Evolutionary conservation across 192 early-diverging fungal genomes (phyloP).

Genomic region (Dimargaris xerosporica): DNA sequence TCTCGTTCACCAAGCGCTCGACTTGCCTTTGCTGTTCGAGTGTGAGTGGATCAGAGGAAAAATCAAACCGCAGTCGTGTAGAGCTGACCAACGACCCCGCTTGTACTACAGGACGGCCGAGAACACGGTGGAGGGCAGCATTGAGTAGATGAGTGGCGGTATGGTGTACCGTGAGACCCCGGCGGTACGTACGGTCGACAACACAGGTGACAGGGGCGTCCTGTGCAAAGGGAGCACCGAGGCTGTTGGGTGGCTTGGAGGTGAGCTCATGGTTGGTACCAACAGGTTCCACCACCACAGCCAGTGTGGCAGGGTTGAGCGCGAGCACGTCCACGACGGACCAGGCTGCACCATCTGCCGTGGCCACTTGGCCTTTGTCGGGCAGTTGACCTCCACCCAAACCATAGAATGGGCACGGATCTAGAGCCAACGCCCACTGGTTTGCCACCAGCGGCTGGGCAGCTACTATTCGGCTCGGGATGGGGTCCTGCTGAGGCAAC

Average conservation of each 20-base stretch:
- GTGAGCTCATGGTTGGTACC: neutral
- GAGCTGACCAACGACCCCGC: conserved; percentile 37
- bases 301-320: conserved; percentile 33
- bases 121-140: conserved; percentile 29
- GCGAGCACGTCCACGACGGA: conserved; percentile 29
- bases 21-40: conserved; percentile 25
- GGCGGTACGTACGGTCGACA: conserved; percentile 25
- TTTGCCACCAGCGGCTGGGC: conserved; percentile 12
- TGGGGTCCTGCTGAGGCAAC: conserved; percentile 16
- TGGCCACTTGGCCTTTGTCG: conserved; percentile 25
- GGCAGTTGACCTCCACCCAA: conserved; percentile 40
- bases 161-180: conserved; percentile 34
- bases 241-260: neutral
- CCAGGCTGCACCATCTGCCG: conserved; percentile 23
- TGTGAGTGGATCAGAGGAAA: conserved; percentile 32
- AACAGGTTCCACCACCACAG: conserved; percentile 20
- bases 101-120: conserved; percentile 31
- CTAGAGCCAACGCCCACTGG: conserved; percentile 15
- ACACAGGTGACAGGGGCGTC: conserved; percentile 22
- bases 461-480: conserved; percentile 24
- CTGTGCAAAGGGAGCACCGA: conserved; percentile 17
- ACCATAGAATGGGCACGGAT: conserved; percentile 43
- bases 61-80: conserved; percentile 37
- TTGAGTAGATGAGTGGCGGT: conserved; percentile 42
- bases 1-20: conserved; percentile 35